These are phyloP conservation scores for Suillus paluster DNA, from an alignment of 768 basidiomycete genomes.

Conservation along the genomic window DNA sequence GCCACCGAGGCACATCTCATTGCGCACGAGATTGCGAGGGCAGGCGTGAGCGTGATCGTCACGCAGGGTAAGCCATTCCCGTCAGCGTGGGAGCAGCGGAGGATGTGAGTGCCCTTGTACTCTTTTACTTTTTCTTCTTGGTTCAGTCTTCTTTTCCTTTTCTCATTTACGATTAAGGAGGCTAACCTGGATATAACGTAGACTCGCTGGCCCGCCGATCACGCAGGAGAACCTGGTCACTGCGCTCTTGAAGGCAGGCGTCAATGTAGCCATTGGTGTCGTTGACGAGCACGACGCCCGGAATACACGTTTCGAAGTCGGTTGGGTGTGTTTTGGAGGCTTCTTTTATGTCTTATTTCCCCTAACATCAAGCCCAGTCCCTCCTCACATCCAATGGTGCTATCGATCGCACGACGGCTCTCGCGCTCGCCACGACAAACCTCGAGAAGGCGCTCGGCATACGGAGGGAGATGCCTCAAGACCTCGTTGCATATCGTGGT, in stretches of 20 bases:
- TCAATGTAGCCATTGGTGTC: constrained; percentile 64
- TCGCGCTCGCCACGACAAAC: constrained; percentile 45
- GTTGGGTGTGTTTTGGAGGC: constrained; percentile 35
- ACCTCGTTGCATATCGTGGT: constrained; percentile 43
- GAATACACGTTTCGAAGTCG: constrained; percentile 42
- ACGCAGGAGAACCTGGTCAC: constrained; percentile 57
- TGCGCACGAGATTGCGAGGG: constrained; percentile 68
- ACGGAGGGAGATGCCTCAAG: constrained; percentile 28
- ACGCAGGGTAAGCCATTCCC: constrained; percentile 67
- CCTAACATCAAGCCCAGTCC: constrained; percentile 30
- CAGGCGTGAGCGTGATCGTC: constrained; percentile 74
- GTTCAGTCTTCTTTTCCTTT: not conserved
- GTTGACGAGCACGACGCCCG: constrained; percentile 35
- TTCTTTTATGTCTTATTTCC: not conserved
- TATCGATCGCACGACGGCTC: constrained; percentile 37
- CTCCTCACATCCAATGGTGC: constrained; percentile 43
- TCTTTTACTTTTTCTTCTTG: not conserved
- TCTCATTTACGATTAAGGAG: not conserved
- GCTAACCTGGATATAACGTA: constrained; percentile 18
- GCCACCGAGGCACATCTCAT: constrained; percentile 68
- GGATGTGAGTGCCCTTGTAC: constrained; percentile 51
- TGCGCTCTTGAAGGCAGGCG: constrained; percentile 57
- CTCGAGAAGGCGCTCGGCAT: constrained; percentile 49
- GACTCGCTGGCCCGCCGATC: constrained; percentile 73
- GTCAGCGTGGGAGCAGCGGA: constrained; percentile 60